Percentiles rank a stretch among this genome's conserved stretches.
Conservation (phyloP, 2,329 filamentous ascomycete genomes). For the Neonectria hederae region DNA sequence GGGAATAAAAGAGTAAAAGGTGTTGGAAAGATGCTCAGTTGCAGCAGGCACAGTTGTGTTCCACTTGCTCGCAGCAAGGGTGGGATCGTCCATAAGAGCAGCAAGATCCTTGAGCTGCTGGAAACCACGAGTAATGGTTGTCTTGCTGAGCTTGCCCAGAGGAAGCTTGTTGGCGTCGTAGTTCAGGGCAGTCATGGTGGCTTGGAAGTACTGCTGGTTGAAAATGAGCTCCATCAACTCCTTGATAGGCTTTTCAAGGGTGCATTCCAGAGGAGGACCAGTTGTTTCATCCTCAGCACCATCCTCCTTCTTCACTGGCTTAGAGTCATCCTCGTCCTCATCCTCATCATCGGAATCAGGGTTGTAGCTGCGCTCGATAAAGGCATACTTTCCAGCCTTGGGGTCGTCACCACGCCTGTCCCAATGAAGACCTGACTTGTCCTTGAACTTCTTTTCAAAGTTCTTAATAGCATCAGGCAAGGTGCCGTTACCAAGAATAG, state of each 20-base stretch:
- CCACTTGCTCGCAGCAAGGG: conserved; percentile 57
- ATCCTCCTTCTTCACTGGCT: conserved; percentile 48
- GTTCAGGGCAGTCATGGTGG: conserved; percentile 72
- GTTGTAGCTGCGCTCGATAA: conserved; percentile 81
- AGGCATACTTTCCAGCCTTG: conserved; percentile 77
- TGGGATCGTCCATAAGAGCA: conserved; percentile 66
- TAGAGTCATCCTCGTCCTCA: conserved; percentile 44
- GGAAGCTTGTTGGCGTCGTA: conserved; percentile 82
- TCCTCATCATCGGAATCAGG: conserved; percentile 70
- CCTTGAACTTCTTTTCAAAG: conserved; percentile 70
- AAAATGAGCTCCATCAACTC: conserved; percentile 84
- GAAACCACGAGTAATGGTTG: conserved; percentile 79
- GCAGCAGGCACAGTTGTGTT: conserved; percentile 50
- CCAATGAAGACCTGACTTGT: conserved; percentile 69
- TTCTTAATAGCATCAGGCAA: conserved; percentile 56
- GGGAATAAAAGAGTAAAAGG: conserved; percentile 84
- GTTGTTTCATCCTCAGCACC: conserved; percentile 48
- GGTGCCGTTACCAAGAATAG: conserved; percentile 52
- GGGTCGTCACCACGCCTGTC: conserved; percentile 62
- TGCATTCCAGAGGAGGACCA: conserved; percentile 59
- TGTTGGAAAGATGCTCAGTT: conserved; percentile 74
- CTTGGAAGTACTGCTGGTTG: conserved; percentile 76
- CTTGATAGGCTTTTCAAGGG: conserved; percentile 68
- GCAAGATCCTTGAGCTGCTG: conserved; percentile 80
- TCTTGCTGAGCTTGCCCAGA: conserved; percentile 83